phyloP scores from a whole-genome alignment of 164 flowering plant species.

The Tinospora cordifolia region DNA sequence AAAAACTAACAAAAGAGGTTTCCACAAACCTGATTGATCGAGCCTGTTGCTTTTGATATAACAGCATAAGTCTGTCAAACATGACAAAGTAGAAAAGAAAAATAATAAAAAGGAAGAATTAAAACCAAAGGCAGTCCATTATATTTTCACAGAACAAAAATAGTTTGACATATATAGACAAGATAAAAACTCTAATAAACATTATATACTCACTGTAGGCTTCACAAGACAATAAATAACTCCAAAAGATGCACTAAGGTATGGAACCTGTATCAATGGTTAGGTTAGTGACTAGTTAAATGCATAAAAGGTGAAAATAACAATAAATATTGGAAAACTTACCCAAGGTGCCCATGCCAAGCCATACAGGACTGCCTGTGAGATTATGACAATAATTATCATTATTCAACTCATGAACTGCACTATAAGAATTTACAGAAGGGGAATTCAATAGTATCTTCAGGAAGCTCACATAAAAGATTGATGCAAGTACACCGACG shows the following conservation, averaged over 20 bases:
- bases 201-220: conserved; percentile 57
- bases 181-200: neutral
- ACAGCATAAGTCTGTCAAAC: conserved; percentile 68
- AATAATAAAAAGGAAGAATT: neutral
- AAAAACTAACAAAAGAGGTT: neutral
- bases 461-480: conserved; percentile 59
- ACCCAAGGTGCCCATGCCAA: conserved; percentile 96
- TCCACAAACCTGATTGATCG: conserved; percentile 56
- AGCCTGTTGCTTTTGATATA: conserved; percentile 64
- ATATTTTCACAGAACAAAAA: no score
- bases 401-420: neutral
- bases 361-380: conserved; percentile 72
- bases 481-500: conserved; percentile 48
- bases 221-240: conserved; percentile 66
- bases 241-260: conserved; percentile 75
- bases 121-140: neutral
- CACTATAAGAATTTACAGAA: neutral
- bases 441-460: neutral
- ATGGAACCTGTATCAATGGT: conserved; percentile 59
- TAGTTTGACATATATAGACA: neutral
- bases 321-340: conserved; percentile 21
- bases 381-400: neutral
- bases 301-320: neutral
- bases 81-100: neutral
- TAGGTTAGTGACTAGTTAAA: neutral